phyloP scores from a whole-genome alignment of 176 grass and related monocot genomes.

The Oryza brachyantha region DNA sequence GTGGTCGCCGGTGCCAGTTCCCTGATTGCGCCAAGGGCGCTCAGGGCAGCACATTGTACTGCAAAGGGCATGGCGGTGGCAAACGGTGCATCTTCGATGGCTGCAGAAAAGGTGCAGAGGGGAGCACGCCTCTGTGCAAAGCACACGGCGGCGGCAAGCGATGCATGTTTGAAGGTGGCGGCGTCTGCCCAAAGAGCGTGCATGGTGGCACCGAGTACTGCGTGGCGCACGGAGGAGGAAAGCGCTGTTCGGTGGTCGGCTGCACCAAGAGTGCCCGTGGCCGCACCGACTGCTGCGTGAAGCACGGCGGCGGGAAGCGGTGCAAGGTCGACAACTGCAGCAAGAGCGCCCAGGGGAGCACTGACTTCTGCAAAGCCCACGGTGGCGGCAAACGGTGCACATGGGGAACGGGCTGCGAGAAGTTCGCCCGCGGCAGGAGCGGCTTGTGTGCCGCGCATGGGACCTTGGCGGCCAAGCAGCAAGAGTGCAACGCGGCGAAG shows the following conservation, averaged over 20 bases:
- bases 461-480: constrained; percentile 51
- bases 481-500: constrained; percentile 31
- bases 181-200: constrained; percentile 61
- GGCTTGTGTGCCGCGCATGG: constrained; percentile 65
- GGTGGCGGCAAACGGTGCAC: constrained; percentile 64
- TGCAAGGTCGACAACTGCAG: constrained; percentile 47
- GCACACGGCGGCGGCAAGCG: constrained; percentile 62
- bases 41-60: constrained; percentile 64
- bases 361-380: constrained; percentile 65
- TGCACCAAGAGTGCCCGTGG: constrained; percentile 65
- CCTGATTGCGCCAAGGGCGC: constrained; percentile 51
- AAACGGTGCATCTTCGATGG: constrained; percentile 64
- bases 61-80: constrained; percentile 61
- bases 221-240: constrained; percentile 66
- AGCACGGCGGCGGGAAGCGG: constrained; percentile 61
- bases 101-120: constrained; percentile 67
- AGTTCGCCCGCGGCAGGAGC: constrained; percentile 61
- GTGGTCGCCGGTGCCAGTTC: constrained; percentile 58
- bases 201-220: constrained; percentile 61
- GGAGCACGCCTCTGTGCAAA: constrained; percentile 70
- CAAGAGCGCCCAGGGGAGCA: constrained; percentile 69
- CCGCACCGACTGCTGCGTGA: constrained; percentile 56
- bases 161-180: constrained; percentile 55
- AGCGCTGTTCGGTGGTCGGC: constrained; percentile 44
- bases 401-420: constrained; percentile 59